Percentiles rank a stretch among this genome's conserved stretches.
These are phyloP conservation scores for Colletotrichum tropicale DNA, from an alignment of 2,329 filamentous ascomycete genomes.

Conservation along the genomic window DNA sequence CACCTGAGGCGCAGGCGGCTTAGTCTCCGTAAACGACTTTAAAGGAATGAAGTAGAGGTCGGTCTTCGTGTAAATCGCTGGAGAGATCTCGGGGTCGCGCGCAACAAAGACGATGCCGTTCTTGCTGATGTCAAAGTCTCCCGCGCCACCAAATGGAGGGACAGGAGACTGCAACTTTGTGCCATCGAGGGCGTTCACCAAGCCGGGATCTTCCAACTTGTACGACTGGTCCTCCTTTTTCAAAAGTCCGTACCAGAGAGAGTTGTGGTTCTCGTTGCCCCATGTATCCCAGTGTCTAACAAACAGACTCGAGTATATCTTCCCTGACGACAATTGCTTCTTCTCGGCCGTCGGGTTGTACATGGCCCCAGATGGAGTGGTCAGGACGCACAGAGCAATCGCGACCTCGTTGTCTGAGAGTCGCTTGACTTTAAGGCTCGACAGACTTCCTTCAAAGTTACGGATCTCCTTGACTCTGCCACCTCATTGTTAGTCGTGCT, in stretches of 20 bases:
- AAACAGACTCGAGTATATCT: slow-evolving; percentile 76
- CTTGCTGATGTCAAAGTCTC: slow-evolving; percentile 78
- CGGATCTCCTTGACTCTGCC: slow-evolving; percentile 43
- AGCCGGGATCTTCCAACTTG: slow-evolving; percentile 44
- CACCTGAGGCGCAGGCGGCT: slow-evolving; percentile 55
- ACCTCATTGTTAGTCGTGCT: slow-evolving; percentile 3
- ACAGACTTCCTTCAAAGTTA: slow-evolving; percentile 56
- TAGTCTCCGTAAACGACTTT: slow-evolving; percentile 59
- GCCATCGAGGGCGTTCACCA: slow-evolving; percentile 69
- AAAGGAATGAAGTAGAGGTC: slow-evolving; percentile 79
- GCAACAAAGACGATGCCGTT: slow-evolving; percentile 74
- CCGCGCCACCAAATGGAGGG: slow-evolving; percentile 77
- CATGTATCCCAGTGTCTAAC: slow-evolving; percentile 87
- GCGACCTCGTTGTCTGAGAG: slow-evolving; percentile 55
- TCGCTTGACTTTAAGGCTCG: slow-evolving; percentile 63
- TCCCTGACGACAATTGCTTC: slow-evolving; percentile 67
- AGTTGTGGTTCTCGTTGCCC: slow-evolving; percentile 69
- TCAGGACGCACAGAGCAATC: slow-evolving; percentile 65
- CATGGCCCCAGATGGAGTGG: slow-evolving; percentile 71
- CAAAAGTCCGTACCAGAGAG: slow-evolving; percentile 75
- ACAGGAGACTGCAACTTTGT: slow-evolving; percentile 70
- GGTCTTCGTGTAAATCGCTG: slow-evolving; percentile 78
- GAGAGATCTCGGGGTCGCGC: slow-evolving; percentile 74
- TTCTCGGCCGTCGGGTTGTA: slow-evolving; percentile 68
- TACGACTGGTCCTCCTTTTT: slow-evolving; percentile 45